phyloP scores from a whole-genome alignment of 371 early-diverging fungal genomes.

The Quaeritorhiza haematococci region DNA sequence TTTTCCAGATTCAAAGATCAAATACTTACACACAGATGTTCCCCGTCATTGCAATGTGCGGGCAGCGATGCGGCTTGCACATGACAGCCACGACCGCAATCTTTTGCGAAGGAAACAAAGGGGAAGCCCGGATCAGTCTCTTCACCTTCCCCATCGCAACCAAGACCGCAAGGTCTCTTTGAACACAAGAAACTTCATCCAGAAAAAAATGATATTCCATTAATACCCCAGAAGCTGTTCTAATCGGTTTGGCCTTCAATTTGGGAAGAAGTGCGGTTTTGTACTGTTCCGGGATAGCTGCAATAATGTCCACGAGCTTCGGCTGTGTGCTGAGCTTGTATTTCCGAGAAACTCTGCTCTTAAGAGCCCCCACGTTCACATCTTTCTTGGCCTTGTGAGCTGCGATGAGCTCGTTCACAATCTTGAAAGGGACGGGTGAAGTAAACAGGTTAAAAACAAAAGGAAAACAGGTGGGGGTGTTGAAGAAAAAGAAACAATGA shows the following conservation, averaged over 20 bases:
- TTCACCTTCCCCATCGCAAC: not conserved
- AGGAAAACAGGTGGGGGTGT: no score
- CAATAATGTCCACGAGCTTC: slow-evolving; percentile 97
- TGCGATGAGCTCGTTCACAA: slow-evolving; percentile 80
- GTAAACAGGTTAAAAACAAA: no score
- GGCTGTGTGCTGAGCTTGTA: slow-evolving; percentile 86
- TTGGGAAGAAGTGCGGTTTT: slow-evolving; percentile 77
- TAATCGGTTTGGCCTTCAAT: slow-evolving; percentile 95
- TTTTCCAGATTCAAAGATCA: not conserved
- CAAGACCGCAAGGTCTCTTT: not conserved
- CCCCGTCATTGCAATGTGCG: slow-evolving; percentile 99
- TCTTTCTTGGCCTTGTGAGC: slow-evolving; percentile 55
- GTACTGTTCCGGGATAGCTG: slow-evolving; percentile 96
- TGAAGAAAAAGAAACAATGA: no score
- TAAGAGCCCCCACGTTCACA: slow-evolving; percentile 85
- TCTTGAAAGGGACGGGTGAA: slow-evolving; percentile 85
- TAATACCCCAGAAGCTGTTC: slow-evolving; percentile 96
- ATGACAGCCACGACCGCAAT: slow-evolving; percentile 99
- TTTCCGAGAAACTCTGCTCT: slow-evolving; percentile 65
- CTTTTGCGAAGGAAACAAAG: slow-evolving; percentile 30
- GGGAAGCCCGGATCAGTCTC: no score
- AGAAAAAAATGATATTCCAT: slow-evolving; percentile 4
- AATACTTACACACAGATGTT: slow-evolving; percentile 94
- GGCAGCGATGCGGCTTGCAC: slow-evolving; percentile 99
- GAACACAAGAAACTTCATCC: not conserved